Evolutionary conservation across 1,284 basidiomycete species (phyloP), one percentile per base, ranked within the genome.

Genomic region (Amylostereum areolatum): DNA sequence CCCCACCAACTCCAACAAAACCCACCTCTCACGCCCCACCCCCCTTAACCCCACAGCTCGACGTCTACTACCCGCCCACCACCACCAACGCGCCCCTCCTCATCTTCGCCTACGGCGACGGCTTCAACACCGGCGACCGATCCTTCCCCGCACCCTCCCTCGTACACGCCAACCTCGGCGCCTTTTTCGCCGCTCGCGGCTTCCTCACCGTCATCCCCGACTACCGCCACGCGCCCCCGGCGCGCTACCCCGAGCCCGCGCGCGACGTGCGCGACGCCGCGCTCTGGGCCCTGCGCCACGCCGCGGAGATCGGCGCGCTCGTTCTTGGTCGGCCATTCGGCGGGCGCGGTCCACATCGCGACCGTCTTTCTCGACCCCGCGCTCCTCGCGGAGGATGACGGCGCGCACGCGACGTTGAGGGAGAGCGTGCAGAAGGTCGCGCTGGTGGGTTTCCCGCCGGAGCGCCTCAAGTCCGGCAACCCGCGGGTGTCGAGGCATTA

Each of bases 21-120:
- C 18, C 18, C 18, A 18, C 18, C 18, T 18, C 18, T 18, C 18
- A 18, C 18, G 18, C 78, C 2, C 82, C 83, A 18, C 18, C 18
- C 18, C 18, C 18, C 18, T 18, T 18, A 18, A 18, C 18, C 18
- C 18, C 18, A 18, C 5, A 79, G 76, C 65, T 80, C 11, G 78
- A 80, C 51, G 68, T 83, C 0, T 84, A 83, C 58, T 81, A 80
- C 57, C 82, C 83, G 0, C 52, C 67, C 1, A 52, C 62, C 1
- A 51, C 53, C 11, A 54, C 58, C 1, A 72, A 70, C 51, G 66
- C 70, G 0, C 79, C 80, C 0, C 66, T 84, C 25, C 61, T 86
- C 18, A 76, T 54, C 47, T 56, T 52, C 37, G 43, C 52, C 1
- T 51, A 52, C 36, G 55, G 55, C 24, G 55, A 53, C 35, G 52